phyloP scores from a whole-genome alignment of 1,284 basidiomycete genomes.

The Ustilago crameri region DNA sequence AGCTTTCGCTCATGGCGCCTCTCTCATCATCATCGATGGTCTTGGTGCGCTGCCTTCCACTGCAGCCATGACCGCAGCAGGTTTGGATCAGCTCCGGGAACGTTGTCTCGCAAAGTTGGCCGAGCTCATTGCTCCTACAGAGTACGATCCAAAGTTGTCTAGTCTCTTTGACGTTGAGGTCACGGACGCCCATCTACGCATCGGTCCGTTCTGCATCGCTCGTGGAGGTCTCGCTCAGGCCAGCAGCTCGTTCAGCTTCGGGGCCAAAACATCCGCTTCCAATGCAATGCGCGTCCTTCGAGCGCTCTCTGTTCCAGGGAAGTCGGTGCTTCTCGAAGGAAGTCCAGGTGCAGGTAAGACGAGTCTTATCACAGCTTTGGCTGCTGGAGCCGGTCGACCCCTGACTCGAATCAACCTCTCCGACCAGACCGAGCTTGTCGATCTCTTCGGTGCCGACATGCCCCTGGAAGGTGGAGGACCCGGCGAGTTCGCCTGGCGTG shows the following conservation, averaged over 20 bases:
- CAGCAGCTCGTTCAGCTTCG: conserved; percentile 77
- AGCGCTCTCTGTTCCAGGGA: conserved; percentile 83
- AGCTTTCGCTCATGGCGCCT: conserved; percentile 69
- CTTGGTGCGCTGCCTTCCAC: conserved; percentile 66
- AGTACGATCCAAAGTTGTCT: conserved; percentile 31
- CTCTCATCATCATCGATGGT: conserved; percentile 69
- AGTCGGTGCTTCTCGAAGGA: conserved; percentile 94
- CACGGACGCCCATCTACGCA: conserved; percentile 71
- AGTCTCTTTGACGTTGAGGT: conserved; percentile 70
- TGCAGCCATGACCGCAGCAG: conserved; percentile 69
- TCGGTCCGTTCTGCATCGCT: conserved; percentile 81
- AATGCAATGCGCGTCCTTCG: conserved; percentile 91
- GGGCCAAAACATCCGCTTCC: conserved; percentile 86
- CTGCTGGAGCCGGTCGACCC: conserved; percentile 80
- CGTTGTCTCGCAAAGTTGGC: conserved; percentile 47
- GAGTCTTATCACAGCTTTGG: conserved; percentile 87
- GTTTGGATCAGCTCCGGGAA: conserved; percentile 79
- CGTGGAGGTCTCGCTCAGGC: conserved; percentile 71
- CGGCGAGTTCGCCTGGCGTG: conserved; percentile 96
- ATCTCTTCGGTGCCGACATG: conserved; percentile 95
- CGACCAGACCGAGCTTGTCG: conserved; percentile 96
- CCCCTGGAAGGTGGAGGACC: conserved; percentile 90
- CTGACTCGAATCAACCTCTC: conserved; percentile 98
- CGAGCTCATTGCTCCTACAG: conserved; percentile 68
- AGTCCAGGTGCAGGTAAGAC: conserved; percentile 99